Percentiles rank a stretch among this genome's conserved stretches.
These are phyloP conservation scores for Echium plantagineum DNA, from an alignment of 257 asterid genomes.

Conservation along the genomic window DNA sequence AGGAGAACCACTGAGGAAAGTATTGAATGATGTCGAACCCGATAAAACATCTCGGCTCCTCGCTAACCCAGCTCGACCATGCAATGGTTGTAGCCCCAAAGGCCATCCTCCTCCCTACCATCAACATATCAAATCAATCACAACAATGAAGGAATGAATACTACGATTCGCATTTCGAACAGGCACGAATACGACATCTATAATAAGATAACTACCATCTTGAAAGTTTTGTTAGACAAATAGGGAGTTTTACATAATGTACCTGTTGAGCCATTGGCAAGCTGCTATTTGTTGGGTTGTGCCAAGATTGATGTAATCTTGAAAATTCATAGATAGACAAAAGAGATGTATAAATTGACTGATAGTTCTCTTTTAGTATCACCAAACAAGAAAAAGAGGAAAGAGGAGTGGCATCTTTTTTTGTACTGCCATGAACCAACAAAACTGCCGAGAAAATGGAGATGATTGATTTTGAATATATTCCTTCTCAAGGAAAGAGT, in stretches of 20 bases:
- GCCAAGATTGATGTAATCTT: neutral
- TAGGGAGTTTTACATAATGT: too few relatives aligned
- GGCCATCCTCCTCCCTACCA: slow-evolving; percentile 52
- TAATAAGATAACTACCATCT: too few relatives aligned
- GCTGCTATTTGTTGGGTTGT: neutral
- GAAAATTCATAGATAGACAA: neutral
- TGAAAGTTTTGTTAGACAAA: too few relatives aligned
- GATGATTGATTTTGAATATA: too few relatives aligned
- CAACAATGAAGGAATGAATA: too few relatives aligned
- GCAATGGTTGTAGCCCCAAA: slow-evolving; percentile 40
- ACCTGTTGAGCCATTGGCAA: neutral
- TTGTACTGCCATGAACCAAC: neutral
- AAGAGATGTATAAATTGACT: neutral
- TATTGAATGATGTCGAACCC: slow-evolving; percentile 39
- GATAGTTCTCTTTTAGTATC: neutral
- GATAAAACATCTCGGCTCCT: slow-evolving; percentile 22
- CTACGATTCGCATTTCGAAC: too few relatives aligned
- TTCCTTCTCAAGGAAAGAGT: too few relatives aligned
- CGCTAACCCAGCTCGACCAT: slow-evolving; percentile 30
- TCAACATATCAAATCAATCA: slow-evolving; percentile 15
- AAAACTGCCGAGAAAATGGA: neutral
- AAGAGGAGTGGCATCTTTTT: neutral
- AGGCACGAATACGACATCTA: too few relatives aligned
- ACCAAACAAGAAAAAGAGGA: too few relatives aligned
- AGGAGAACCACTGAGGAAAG: slow-evolving; percentile 28